Evolutionary conservation across 192 early-diverging fungal species (phyloP).

Genomic region (Gonapodya prolifera): DNA sequence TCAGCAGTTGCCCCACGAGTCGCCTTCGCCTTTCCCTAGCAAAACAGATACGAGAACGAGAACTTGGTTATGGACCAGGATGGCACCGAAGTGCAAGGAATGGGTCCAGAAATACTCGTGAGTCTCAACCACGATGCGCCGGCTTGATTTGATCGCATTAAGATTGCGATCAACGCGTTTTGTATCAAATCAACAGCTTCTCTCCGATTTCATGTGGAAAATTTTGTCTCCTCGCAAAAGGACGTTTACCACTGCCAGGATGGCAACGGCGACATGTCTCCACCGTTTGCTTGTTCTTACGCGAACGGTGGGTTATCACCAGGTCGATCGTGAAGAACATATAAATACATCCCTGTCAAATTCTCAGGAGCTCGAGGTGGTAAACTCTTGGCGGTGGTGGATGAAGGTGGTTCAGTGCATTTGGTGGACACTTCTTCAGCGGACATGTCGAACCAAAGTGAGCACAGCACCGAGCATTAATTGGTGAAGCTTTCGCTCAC

Average conservation of each 20-base stretch:
- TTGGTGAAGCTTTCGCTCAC: too few species aligned
- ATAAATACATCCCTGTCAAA: neutral
- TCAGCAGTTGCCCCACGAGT: neutral
- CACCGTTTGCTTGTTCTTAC: constrained; percentile 16
- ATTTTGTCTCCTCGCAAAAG: neutral
- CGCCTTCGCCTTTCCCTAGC: neutral
- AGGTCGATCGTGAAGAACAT: neutral
- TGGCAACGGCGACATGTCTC: neutral
- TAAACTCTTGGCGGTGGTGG: constrained; percentile 47
- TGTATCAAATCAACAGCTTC: neutral
- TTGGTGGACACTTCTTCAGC: constrained; percentile 42
- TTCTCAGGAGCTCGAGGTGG: constrained; percentile 33
- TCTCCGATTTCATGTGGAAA: neutral
- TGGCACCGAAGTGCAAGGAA: neutral
- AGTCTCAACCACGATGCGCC: neutral
- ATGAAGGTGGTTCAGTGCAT: constrained; percentile 50
- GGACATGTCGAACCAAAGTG: constrained; percentile 16
- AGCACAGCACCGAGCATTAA: constrained; percentile 3
- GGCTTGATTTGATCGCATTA: neutral
- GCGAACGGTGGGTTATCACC: constrained; percentile 15
- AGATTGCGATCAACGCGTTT: neutral
- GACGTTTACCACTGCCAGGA: neutral
- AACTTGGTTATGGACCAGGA: neutral
- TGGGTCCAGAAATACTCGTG: neutral
- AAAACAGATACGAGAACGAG: neutral